Evolutionary conservation across 441 rosid genomes (phyloP).

Genomic region (Euphorbia schlechtendalii): DNA sequence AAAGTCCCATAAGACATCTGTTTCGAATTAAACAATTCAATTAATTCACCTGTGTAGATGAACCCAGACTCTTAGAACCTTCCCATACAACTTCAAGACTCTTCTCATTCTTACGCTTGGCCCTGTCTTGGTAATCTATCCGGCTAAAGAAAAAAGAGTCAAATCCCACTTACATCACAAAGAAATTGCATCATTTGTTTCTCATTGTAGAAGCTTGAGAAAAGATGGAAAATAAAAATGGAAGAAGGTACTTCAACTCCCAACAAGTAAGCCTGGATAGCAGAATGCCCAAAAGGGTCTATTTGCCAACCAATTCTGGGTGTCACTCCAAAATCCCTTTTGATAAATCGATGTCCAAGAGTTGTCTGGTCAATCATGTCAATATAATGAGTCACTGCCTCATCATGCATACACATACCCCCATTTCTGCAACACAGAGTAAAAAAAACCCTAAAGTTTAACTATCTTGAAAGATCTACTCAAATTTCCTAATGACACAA

Average conservation of each 20-base stretch:
- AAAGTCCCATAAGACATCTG: background rate
- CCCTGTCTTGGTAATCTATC: conserved; percentile 96
- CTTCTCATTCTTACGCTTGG: conserved; percentile 73
- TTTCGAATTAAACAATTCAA: conserved; percentile 5
- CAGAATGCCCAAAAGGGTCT: conserved; percentile 99
- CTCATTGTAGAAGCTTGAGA: conserved; percentile 4
- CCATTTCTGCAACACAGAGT: conserved; percentile 61
- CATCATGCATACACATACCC: conserved; percentile 99
- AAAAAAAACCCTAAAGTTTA: conserved; percentile 4
- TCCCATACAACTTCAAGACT: conserved; percentile 98
- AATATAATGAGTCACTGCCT: conserved; percentile 88
- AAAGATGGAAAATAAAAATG: conserved; percentile 13
- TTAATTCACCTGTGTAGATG: conserved; percentile 67
- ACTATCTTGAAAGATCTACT: background rate
- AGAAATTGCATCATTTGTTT: conserved; percentile 18
- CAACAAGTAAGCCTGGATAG: conserved; percentile 93
- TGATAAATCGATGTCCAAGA: conserved; percentile 82
- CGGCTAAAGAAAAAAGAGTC: conserved; percentile 92
- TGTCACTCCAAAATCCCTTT: conserved; percentile 72
- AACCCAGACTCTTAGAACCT: conserved; percentile 88
- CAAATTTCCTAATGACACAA: background rate
- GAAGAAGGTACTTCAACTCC: conserved; percentile 70
- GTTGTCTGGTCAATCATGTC: conserved; percentile 99
- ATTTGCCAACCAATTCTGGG: conserved; percentile 99
- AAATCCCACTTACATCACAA: conserved; percentile 68